A percentile compares a stretch with the other conserved stretches of the same genome.
Conservation (phyloP, 2,329 filamentous ascomycete species). For the Alternaria hordeiaustralica region DNA sequence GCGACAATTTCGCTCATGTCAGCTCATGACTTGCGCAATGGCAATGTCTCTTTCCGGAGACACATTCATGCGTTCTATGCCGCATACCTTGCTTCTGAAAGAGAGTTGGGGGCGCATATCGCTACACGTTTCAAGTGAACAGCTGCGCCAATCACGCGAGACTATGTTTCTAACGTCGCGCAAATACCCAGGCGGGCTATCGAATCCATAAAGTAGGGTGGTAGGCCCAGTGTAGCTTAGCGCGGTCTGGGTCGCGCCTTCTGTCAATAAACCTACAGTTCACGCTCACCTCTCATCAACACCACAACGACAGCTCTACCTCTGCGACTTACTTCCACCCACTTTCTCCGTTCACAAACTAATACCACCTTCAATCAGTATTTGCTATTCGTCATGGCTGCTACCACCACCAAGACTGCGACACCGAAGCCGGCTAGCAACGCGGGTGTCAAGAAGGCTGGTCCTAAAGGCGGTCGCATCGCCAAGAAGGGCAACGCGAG, state of each 20-base stretch:
- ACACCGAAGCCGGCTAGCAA: constrained; percentile 30
- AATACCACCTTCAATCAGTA: neutral
- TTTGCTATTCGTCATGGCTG: constrained; percentile 28
- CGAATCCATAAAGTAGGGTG: constrained; percentile 9
- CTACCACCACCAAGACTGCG: constrained; percentile 32
- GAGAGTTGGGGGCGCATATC: constrained; percentile 9
- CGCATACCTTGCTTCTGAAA: constrained; percentile 7
- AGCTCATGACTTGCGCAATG: neutral
- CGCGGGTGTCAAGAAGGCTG: constrained; percentile 40
- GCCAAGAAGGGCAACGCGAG: constrained; percentile 35
- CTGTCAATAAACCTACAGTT: constrained; percentile 23
- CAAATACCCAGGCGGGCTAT: constrained; percentile 11
- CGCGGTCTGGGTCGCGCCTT: constrained; percentile 12
- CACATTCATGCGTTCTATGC: neutral
- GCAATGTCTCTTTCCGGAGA: neutral
- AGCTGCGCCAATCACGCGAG: constrained; percentile 15
- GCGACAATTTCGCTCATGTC: neutral
- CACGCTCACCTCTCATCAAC: constrained; percentile 9
- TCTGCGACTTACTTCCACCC: neutral
- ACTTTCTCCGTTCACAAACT: neutral
- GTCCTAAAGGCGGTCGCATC: constrained; percentile 17
- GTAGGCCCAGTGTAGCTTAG: constrained; percentile 11
- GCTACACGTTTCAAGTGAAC: constrained; percentile 16
- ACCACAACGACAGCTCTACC: constrained; percentile 6
- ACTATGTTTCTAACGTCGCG: constrained; percentile 4